Evolutionary conservation across 108 stramenopile genomes (phyloP).

Genomic region (Cyclotella choctawhatcheeana): DNA sequence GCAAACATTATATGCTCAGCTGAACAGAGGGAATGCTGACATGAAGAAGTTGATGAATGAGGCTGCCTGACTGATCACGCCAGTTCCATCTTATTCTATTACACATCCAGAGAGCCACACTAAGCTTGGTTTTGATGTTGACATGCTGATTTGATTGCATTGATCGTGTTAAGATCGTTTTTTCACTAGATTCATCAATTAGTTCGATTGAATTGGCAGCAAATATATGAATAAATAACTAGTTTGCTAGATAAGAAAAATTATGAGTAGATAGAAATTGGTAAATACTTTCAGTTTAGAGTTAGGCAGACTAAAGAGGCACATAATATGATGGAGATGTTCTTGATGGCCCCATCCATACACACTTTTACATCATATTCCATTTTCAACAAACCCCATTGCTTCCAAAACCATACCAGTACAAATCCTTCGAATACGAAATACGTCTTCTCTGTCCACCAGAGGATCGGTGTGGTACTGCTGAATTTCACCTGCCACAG

Average conservation of each 20-base stretch:
- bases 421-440: constrained; percentile 56
- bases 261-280: too few species aligned
- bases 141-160: too few species aligned
- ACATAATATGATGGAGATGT: too few species aligned
- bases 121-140: too few species aligned
- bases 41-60: constrained; percentile 17
- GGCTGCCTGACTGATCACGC: constrained; percentile 8
- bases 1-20: constrained; percentile 24
- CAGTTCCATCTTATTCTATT: not conserved
- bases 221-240: too few species aligned
- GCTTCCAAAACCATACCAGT: constrained; percentile 75
- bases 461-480: constrained; percentile 18
- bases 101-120: not conserved
- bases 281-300: too few species aligned
- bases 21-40: constrained; percentile 2
- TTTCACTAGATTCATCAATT: too few species aligned
- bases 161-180: not conserved
- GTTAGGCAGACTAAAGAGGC: too few species aligned
- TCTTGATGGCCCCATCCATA: too few species aligned
- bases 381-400: constrained; percentile 76
- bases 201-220: too few species aligned
- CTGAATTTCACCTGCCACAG: constrained; percentile 27
- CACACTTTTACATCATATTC: constrained; percentile 39
- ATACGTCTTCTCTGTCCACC: constrained; percentile 45
- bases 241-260: too few species aligned